Base-by-base conservation (phyloP, 1,284 basidiomycete genomes). In the Ustilago shanxiensis region DNA sequence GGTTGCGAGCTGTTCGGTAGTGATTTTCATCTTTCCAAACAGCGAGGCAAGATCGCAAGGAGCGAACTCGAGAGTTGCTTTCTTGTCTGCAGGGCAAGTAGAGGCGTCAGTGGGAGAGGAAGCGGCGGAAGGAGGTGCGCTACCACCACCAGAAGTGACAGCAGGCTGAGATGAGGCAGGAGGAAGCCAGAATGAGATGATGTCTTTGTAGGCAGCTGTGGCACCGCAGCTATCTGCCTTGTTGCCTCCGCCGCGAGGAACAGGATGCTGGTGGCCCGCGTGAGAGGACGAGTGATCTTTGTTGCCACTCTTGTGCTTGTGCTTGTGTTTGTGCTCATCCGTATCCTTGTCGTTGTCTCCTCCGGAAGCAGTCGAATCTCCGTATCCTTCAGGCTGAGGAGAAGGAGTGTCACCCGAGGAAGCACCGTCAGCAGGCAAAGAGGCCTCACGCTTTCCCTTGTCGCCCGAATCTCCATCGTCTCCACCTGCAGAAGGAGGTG, bases 11-110 rank as follows among this genome's bases (percentile, higher is more conserved):
- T 76, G 73, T 24, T 61, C 35, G 13, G 53, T 16, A 5, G 63
- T 71, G 51, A 70, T 45, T 22, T 63, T 14, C 73, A 76, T 76
- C 1, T 51, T 31, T 1, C 24, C 49, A n/a, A 76, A 41, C 7
- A 76, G 45, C 2, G 58, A 41, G 2, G 63, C 55, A 3, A 76
- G 13, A 29, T 76, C 73, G 59, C 65, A 72, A 7, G 66, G 61
- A 0, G 66, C 20, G 54, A 76, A 59, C 16, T 51, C 39, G 24
- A 76, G 33, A 2, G 51, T 56, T 0, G 72, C 50, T n/a, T 59
- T 58, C 9, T 45, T 39, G 11, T 45, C 16, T 6, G 65, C 50
- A 1, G 71, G 53, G 37, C 71, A 73, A 16, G 37, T 29, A n/a
- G 24, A 8, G 28, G 60, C 13, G 37, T 35, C 18, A 29, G 31